These are phyloP conservation scores for Leishmania major DNA, from an alignment of 208 protist species.

Conservation along the genomic window DNA sequence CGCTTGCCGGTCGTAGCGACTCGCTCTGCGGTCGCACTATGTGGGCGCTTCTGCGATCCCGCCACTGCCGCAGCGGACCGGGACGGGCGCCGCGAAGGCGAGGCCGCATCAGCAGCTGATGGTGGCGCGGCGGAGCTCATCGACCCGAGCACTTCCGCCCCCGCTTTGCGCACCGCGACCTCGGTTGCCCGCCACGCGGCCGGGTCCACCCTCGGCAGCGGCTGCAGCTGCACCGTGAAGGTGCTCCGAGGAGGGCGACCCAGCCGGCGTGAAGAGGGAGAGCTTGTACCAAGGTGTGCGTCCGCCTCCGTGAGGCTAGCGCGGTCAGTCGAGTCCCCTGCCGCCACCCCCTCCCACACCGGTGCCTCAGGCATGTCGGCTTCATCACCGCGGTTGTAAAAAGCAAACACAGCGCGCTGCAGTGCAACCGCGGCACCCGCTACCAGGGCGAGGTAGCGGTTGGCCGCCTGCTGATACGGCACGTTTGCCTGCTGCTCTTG, in stretches of 20 bases:
- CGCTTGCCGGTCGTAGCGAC: not conserved
- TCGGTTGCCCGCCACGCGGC: conserved; percentile 22
- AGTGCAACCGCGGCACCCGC: conserved; percentile 31
- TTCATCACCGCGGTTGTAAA: conserved; percentile 8
- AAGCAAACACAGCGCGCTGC: conserved; percentile 35
- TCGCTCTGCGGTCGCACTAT: not conserved
- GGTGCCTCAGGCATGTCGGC: not conserved
- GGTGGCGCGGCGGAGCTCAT: not conserved
- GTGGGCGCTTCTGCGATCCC: not conserved
- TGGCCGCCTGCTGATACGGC: conserved; percentile 39
- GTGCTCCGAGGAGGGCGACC: conserved; percentile 1
- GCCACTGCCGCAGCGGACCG: not conserved
- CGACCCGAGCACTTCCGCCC: conserved; percentile 3
- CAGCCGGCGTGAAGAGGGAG: not conserved
- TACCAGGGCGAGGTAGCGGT: conserved; percentile 20
- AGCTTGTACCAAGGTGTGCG: not conserved
- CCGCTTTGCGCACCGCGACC: conserved; percentile 18
- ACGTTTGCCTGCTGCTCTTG: conserved; percentile 47
- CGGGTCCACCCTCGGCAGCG: conserved; percentile 28
- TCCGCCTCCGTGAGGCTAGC: not conserved
- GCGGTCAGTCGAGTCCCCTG: not conserved
- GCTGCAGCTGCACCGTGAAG: conserved; percentile 24
- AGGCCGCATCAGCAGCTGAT: not conserved
- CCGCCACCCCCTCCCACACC: not conserved
- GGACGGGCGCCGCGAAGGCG: not conserved